A percentile compares a stretch with the other conserved stretches of the same genome.
Conservation (phyloP, 179 eudicot species). For the Heliamphora pulchella region DNA sequence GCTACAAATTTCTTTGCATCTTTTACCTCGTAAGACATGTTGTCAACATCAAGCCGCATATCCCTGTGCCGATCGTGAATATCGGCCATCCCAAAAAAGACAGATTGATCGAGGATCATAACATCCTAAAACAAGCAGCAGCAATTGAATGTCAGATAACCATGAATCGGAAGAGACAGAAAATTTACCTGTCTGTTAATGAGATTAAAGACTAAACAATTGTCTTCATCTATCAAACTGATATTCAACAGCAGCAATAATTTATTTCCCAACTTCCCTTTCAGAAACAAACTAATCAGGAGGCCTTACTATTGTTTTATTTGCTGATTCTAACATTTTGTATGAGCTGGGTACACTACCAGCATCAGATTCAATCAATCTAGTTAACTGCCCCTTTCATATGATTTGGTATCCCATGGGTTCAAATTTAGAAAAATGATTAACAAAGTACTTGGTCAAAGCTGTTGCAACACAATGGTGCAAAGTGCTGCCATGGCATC, state of each 20-base stretch:
- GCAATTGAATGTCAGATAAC: background rate
- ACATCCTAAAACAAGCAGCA: constrained; percentile 47
- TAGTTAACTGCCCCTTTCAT: background rate
- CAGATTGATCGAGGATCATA: constrained; percentile 80
- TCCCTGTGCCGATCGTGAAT: constrained; percentile 82
- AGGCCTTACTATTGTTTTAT: background rate
- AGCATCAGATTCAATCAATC: constrained; percentile 6
- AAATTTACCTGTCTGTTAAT: background rate
- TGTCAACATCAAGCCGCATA: constrained; percentile 92
- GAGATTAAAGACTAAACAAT: background rate
- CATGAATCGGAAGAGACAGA: background rate
- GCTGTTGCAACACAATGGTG: background rate
- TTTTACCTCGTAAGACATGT: constrained; percentile 94
- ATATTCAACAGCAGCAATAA: background rate
- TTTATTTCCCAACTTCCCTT: background rate
- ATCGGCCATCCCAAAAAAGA: constrained; percentile 69
- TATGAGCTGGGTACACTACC: background rate
- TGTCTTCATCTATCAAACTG: background rate
- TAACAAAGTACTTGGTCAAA: background rate
- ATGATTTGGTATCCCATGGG: background rate
- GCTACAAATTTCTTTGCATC: no score
- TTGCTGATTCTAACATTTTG: background rate
- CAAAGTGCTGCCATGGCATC: background rate
- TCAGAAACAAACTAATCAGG: background rate
- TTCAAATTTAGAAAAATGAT: background rate